Percentiles rank a stretch among this genome's conserved stretches.
phyloP scores from a whole-genome alignment of 768 basidiomycete species.

The Mycena vitilis region DNA sequence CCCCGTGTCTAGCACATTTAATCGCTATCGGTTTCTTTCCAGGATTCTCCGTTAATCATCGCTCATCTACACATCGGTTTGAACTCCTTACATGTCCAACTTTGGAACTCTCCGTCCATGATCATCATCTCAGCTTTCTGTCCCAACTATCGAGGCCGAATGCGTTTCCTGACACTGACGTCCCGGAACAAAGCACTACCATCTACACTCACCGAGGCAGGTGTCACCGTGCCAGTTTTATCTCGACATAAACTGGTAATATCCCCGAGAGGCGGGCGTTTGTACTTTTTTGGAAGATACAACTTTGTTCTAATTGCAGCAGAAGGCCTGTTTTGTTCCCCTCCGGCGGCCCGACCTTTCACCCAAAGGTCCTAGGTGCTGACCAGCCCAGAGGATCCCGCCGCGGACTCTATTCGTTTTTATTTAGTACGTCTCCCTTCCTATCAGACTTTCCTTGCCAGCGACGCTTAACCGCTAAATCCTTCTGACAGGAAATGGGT shows the following conservation, averaged over 20 bases:
- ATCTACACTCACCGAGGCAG: background rate
- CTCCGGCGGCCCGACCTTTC: background rate
- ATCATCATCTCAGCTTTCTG: conserved; percentile 19
- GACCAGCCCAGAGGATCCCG: too few species aligned
- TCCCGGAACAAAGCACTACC: conserved; percentile 6
- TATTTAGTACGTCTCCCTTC: background rate
- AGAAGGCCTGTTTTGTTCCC: background rate
- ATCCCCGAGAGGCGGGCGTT: background rate
- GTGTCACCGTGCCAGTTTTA: background rate
- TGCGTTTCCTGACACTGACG: background rate
- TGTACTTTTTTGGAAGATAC: background rate
- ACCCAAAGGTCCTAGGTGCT: background rate
- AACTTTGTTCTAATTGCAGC: conserved; percentile 9
- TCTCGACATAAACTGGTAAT: background rate
- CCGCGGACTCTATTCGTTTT: background rate
- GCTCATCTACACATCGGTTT: background rate
- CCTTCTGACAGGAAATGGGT: conserved; percentile 3
- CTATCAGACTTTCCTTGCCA: conserved; percentile 11
- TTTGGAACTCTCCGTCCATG: background rate
- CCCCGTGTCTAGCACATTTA: too few species aligned
- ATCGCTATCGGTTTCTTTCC: too few species aligned
- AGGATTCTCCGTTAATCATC: too few species aligned
- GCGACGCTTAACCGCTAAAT: conserved; percentile 14
- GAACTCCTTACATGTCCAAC: background rate
- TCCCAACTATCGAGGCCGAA: background rate